Evolutionary conservation across 768 basidiomycete genomes (phyloP), one percentile per base, ranked within the genome.

Genomic region (Lenzites betulinus): DNA sequence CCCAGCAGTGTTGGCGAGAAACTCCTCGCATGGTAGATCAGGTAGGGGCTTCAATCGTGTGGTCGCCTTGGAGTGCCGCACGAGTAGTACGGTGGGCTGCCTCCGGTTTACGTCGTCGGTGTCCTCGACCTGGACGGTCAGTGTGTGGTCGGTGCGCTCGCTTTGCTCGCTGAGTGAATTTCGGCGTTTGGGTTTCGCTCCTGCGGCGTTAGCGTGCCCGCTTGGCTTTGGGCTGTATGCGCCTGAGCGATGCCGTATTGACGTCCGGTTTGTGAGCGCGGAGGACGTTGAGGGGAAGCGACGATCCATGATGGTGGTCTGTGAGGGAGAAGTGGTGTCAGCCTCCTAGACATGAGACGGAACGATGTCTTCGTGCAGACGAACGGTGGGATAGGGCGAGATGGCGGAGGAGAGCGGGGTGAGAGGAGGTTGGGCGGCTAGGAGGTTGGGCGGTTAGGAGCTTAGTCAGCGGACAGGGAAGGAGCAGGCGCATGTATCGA

Each of bases 121-220:
- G 47, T 67, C 67, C 47, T 70, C 67, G 26, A 68, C 69, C 30
- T 70, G 69, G 35, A 68, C 58, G 12, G 62, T 65, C 18, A 64
- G 51, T 6, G 59, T 56, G 41, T 54, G 60, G 22, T 56, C 50
- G 47, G 62, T 52, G 23, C 50, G 59, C 43, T 63, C 48, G 62
- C 51, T 55, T 12, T 46, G 57, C 33, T 54, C 48, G 53, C 46
- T 47, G 47, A 59, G 35, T 20, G 62, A 59, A 18, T 25, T 38
- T 22, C 53, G 36, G 9, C 55, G 54, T 22, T 59, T 51, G 41
- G 16, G 25, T 16, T 36, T 44, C 33, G 26, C 30, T 7, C n/a
- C 38, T 13, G 16, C 20, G 25, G 6, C 6, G 18, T 26, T 25
- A 22, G 30, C 55, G 36, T 26, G 43, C 20, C 36, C 30, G 22